phyloP scores from a whole-genome alignment of 352 stramenopile species.

The Pythium brassicae region DNA sequence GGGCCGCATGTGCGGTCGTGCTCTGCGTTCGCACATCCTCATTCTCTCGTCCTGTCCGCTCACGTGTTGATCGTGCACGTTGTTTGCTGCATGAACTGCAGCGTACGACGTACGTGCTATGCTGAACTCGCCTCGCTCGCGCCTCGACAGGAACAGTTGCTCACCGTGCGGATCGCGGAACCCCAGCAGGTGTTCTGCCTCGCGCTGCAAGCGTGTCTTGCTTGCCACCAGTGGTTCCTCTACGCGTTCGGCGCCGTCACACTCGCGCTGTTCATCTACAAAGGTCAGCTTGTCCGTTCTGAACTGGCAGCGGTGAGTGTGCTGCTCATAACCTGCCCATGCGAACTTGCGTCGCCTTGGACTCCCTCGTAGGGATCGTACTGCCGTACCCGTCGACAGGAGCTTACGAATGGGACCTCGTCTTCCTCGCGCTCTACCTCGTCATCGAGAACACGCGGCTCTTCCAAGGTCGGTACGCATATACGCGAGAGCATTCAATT shows the following conservation, averaged over 20 bases:
- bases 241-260: slow-evolving; percentile 49
- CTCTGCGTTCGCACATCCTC: background rate
- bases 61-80: no score
- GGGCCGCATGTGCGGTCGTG: slow-evolving; percentile 2
- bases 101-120: background rate
- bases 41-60: no score
- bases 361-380: slow-evolving; percentile 26
- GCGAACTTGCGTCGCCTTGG: background rate
- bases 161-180: background rate
- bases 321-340: background rate
- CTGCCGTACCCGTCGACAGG: slow-evolving; percentile 44
- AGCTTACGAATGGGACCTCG: slow-evolving; percentile 51
- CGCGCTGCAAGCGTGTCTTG: slow-evolving; percentile 68
- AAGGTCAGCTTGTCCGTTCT: slow-evolving; percentile 31
- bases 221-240: slow-evolving; percentile 62
- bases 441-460: slow-evolving; percentile 53
- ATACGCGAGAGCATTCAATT: no score
- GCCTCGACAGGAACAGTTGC: background rate
- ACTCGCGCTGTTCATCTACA: slow-evolving; percentile 66
- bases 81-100: background rate
- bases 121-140: background rate
- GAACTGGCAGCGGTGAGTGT: background rate
- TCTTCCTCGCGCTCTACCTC: slow-evolving; percentile 60
- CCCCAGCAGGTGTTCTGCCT: slow-evolving; percentile 26
- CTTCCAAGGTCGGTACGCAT: slow-evolving; percentile 45